A percentile compares a stretch with the other conserved stretches of the same genome.
Evolutionary conservation across 75 land plant genomes (phyloP).

Genomic region (Cryptomeria japonica): DNA sequence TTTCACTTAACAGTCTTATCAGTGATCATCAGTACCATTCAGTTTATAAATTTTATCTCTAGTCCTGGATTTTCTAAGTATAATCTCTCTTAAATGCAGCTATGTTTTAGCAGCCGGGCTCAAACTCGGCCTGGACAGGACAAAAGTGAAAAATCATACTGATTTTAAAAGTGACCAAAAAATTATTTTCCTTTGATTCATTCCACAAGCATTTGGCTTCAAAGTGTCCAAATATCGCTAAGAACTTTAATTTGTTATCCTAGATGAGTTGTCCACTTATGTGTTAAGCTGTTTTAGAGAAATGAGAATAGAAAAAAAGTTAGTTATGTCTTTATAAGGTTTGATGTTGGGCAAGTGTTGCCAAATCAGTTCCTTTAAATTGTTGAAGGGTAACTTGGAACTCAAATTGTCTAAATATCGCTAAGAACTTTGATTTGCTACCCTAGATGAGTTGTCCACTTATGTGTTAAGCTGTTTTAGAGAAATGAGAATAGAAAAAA

Average conservation of each 20-base stretch:
- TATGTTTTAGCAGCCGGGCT: neutral
- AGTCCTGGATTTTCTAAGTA: neutral
- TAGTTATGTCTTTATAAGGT: too few relatives aligned
- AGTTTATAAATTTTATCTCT: neutral
- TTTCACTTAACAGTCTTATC: neutral
- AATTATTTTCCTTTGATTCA: too few relatives aligned
- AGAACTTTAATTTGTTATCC: neutral
- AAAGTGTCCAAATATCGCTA: neutral
- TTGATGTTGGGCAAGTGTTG: too few relatives aligned
- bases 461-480: neutral
- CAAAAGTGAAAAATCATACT: neutral
- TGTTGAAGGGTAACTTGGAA: too few relatives aligned
- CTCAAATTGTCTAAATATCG: neutral
- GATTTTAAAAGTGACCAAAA: too few relatives aligned
- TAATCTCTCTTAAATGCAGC: neutral
- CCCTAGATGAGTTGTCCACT: neutral
- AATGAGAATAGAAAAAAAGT: neutral
- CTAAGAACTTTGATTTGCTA: neutral
- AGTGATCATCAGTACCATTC: neutral
- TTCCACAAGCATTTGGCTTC: neutral
- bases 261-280: neutral
- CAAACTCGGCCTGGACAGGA: neutral
- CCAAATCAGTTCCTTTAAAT: too few relatives aligned
- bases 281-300: neutral
- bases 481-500: neutral